Base-by-base conservation (phyloP, 1,284 basidiomycete species). In the Ustilago loliicola region DNA sequence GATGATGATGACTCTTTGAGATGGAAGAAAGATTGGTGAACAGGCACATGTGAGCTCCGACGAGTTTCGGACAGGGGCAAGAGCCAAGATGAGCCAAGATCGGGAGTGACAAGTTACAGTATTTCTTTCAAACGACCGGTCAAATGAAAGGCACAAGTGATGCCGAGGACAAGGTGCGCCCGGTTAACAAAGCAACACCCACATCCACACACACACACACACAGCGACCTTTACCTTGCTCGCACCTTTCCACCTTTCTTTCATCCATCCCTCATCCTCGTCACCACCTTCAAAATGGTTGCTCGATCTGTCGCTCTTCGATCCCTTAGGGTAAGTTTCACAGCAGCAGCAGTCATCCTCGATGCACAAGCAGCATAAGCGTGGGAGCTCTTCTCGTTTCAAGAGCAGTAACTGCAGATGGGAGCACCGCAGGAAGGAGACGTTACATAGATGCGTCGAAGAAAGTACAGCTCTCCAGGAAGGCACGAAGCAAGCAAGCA, bases 261-360 rank as follows among this genome's bases (percentile, higher is more conserved):
- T 27, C 53, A 25, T 32, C 47, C 52, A 40, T 13, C n/a, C 63
- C 50, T 40, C 50, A 9, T 55, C 40, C 53, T 34, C 45, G 25
- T 3, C 25, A 27, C n/a, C 25, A 17, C 17, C 25, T 3, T 52
- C 27, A 64, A 63, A 59, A 77, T 77, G 75, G 75, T 67, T 56
- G 75, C 75, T 63, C 70, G 75, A 61, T 77, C 71, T 53, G 62
- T 77, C 54, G 75, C 75, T 58, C 70, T 77, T 19, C 68, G 75
- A 50, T 59, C 66, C 50, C 64, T 77, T 34, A 64, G 75, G 67
- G 75, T 77, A 66, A 73, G 75, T 77, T 38, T 53, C 42, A 10
- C 17, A 32, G 4, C 34, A 29, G 15, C 34, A 42, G n/a, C 40
- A 38, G n/a, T n/a, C n/a, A n/a, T n/a, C n/a, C 40, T 47, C n/a